A percentile compares a stretch with the other conserved stretches of the same genome.
These are phyloP conservation scores for Waltergamsia citrina DNA, from an alignment of 2,329 filamentous ascomycete species.

Conservation along the genomic window DNA sequence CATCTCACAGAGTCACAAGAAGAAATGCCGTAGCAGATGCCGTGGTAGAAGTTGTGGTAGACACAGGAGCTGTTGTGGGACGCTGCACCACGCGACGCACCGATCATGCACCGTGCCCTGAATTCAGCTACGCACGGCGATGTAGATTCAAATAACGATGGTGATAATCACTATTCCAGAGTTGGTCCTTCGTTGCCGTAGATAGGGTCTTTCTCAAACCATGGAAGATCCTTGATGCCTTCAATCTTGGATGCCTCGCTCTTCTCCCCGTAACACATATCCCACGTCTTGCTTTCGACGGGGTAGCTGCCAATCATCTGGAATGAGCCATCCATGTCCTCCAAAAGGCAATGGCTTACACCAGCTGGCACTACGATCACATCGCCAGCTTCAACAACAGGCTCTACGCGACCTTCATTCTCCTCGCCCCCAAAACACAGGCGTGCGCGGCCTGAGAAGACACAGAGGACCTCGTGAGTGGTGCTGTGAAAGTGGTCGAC, in stretches of 20 bases:
- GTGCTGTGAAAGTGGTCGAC: constrained; percentile 60
- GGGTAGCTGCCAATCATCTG: constrained; percentile 62
- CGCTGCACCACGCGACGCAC: too few relatives aligned
- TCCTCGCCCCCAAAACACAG: constrained; percentile 59
- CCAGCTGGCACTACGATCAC: constrained; percentile 57
- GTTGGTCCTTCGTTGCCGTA: constrained; percentile 8
- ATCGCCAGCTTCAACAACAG: constrained; percentile 47
- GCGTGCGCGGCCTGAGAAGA: constrained; percentile 46
- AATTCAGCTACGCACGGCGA: too few relatives aligned
- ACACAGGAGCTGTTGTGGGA: too few relatives aligned
- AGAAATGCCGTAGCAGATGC: too few relatives aligned
- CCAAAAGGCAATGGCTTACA: constrained; percentile 51
- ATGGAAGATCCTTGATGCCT: constrained; percentile 5
- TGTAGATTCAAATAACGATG: too few relatives aligned
- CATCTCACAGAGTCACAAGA: too few relatives aligned
- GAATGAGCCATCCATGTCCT: constrained; percentile 45
- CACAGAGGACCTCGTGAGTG: constrained; percentile 55
- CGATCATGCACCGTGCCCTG: too few relatives aligned
- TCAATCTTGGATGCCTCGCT: constrained; percentile 21
- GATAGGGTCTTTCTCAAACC: constrained; percentile 11
- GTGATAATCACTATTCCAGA: constrained; percentile 1
- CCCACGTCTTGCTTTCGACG: constrained; percentile 42
- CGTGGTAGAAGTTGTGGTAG: too few relatives aligned
- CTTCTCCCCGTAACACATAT: constrained; percentile 60
- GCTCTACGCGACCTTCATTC: constrained; percentile 47